phyloP scores from a whole-genome alignment of 2,329 filamentous ascomycete species.

The Pseudopyricularia cyperi region DNA sequence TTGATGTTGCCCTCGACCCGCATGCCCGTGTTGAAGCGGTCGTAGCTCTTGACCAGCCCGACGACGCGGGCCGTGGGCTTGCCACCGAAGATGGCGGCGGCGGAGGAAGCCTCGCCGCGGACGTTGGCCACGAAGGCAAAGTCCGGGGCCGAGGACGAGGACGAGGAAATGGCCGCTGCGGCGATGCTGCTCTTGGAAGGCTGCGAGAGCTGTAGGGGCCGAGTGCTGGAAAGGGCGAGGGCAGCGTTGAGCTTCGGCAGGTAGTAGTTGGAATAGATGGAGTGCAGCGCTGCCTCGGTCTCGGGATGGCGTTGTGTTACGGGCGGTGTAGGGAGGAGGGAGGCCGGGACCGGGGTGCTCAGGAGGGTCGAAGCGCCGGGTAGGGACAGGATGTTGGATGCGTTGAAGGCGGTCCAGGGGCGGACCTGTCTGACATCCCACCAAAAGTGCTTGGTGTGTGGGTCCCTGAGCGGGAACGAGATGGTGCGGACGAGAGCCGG shows the following conservation, averaged over 20 bases:
- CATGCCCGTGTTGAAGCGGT: conserved; percentile 93
- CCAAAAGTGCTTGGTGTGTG: conserved; percentile 75
- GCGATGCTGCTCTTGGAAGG: conserved; percentile 21
- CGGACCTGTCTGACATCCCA: conserved; percentile 87
- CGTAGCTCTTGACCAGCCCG: conserved; percentile 77
- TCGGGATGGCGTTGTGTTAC: conserved; percentile 56
- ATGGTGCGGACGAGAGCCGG: conserved; percentile 71
- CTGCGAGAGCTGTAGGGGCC: conserved; percentile 41
- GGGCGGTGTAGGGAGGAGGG: conserved; percentile 46
- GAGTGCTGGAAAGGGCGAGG: conserved; percentile 59
- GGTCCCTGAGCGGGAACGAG: conserved; percentile 53
- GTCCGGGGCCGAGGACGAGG: conserved; percentile 22
- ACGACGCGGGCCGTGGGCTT: conserved; percentile 32
- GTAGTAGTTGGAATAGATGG: conserved; percentile 66
- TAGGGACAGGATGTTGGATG: conserved; percentile 56
- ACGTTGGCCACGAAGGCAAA: conserved; percentile 51
- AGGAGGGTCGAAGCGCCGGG: conserved; percentile 63
- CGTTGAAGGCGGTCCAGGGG: conserved; percentile 69
- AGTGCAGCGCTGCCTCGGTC: conserved; percentile 63
- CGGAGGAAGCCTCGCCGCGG: conserved; percentile 41
- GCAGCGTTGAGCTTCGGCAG: conserved; percentile 80
- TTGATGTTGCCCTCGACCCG: conserved; percentile 72
- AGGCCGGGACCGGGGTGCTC: conserved; percentile 49
- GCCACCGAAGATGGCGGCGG: conserved; percentile 35
- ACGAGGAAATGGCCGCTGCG: conserved; percentile 19